Evolutionary conservation across 495 filamentous ascomycete species (phyloP), one percentile per base, ranked within the genome.

Genomic region (Penicillium samsonianum): DNA sequence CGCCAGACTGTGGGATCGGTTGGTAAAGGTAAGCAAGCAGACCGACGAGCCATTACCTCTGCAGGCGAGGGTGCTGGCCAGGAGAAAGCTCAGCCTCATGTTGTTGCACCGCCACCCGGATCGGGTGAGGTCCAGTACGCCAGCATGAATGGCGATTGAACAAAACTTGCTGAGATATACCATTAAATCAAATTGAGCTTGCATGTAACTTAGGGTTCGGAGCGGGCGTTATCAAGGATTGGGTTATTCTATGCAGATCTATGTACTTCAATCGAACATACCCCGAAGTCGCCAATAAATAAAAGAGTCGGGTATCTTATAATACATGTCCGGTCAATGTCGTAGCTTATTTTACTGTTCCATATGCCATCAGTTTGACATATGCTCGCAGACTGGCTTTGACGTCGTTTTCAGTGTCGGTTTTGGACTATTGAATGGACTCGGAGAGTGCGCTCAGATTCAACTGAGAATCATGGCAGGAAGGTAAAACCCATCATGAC

Each of bases 31-130:
- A 65, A 67, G 38, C 65, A 60, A 9, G 53, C 64, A 33, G 73
- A 58, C n/a, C 68, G 68, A 40, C 70, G 58, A 61, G 71, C 71
- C 49, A 67, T 73, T 30, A 63, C 73, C 30, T 68, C 69, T 30
- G 65, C 69, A 40, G 65, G 64, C 5, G 71, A 65, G 25, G 40
- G 65, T 22, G 56, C 65, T 28, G 72, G 53, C 7, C 60, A 73
- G 43, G 71, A 83, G 44, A 63, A 83, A 16, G 73, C 81, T 2
- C 64, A 63, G 26, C 73, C 48, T 40, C 73, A 87, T 48, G 68
- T 79, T 5, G 78, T 96, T 50, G 89, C 90, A 30, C 83, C 89
- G 10, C 94, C 94, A 10, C 94, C 94, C 0, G 94, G 94, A n/a
- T 77, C 78, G 16, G 87, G 83, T 16, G 88, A 91, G 55, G 84